phyloP scores from a whole-genome alignment of 805 yeast genomes.

The Wickerhamia fluorescens region DNA sequence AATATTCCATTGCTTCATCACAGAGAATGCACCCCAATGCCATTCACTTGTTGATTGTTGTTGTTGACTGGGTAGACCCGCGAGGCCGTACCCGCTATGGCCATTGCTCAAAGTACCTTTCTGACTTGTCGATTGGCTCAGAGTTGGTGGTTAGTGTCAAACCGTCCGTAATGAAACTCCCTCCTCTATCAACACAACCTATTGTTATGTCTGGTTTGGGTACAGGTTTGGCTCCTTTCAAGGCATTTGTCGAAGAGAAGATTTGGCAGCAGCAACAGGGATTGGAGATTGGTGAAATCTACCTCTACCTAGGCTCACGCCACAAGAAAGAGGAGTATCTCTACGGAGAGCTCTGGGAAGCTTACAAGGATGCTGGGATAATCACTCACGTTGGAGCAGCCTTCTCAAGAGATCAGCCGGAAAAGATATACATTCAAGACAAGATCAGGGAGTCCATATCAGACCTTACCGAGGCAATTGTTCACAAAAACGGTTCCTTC shows the following conservation, averaged over 20 bases:
- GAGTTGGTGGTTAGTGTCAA: slow-evolving; percentile 91
- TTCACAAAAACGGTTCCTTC: slow-evolving; percentile 75
- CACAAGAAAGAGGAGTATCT: slow-evolving; percentile 92
- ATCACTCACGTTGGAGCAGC: slow-evolving; percentile 96
- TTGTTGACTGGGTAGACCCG: slow-evolving; percentile 90
- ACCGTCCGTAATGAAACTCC: slow-evolving; percentile 95
- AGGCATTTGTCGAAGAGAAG: slow-evolving; percentile 94
- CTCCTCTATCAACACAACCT: slow-evolving; percentile 80
- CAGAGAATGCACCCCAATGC: slow-evolving; percentile 88
- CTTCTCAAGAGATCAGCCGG: slow-evolving; percentile 93
- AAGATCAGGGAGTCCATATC: slow-evolving; percentile 72
- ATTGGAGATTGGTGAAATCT: slow-evolving; percentile 79
- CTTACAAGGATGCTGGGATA: slow-evolving; percentile 84
- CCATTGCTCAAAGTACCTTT: slow-evolving; percentile 86
- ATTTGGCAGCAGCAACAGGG: slow-evolving; percentile 91
- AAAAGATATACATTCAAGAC: slow-evolving; percentile 93
- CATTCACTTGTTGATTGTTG: slow-evolving; percentile 86
- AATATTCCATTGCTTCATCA: slow-evolving; percentile 95
- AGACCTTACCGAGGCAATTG: slow-evolving; percentile 73
- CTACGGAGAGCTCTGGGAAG: slow-evolving; percentile 97
- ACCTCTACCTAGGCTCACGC: slow-evolving; percentile 86
- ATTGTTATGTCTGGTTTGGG: slow-evolving; percentile 96
- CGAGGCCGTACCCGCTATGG: slow-evolving; percentile 84
- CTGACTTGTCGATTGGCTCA: slow-evolving; percentile 71
- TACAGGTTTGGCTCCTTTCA: slow-evolving; percentile 97